Percentiles rank a stretch among this genome's conserved stretches.
Conservation (phyloP, 139 green algal genomes). For the Haematococcus lacustris region DNA sequence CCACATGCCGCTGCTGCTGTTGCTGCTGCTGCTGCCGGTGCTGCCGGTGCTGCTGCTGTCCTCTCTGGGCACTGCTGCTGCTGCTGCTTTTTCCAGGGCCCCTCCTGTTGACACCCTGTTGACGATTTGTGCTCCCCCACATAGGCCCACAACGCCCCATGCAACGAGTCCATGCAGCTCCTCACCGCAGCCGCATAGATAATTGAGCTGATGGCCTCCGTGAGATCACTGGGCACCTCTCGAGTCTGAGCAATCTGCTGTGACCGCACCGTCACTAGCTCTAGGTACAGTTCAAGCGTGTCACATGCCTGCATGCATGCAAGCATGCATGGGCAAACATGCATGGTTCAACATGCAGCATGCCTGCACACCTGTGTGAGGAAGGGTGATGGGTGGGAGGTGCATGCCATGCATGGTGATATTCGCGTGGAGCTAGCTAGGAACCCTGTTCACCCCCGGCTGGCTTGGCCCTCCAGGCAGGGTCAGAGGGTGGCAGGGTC, state of each 20-base stretch:
- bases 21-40: not conserved
- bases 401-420: no score
- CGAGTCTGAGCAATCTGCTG: constrained; percentile 69
- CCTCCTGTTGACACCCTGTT: not conserved
- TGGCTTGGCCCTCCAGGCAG: no score
- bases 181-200: constrained; percentile 44
- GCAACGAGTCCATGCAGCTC: not conserved
- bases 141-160: not conserved
- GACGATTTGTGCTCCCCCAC: not conserved
- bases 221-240: constrained; percentile 67
- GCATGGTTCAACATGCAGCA: no score
- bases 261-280: constrained; percentile 74
- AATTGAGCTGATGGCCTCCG: constrained; percentile 53
- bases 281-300: constrained; percentile 85
- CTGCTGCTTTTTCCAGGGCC: not conserved
- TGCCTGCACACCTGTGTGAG: no score
- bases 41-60: not conserved
- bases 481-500: no score
- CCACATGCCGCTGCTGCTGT: not conserved
- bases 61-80: no score
- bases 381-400: no score
- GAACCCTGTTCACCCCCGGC: no score
- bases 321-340: no score
- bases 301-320: constrained; percentile 73
- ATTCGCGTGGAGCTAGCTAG: no score